Evolutionary conservation across 805 yeast genomes (phyloP).

Genomic region (Huiozyma naganishii): DNA sequence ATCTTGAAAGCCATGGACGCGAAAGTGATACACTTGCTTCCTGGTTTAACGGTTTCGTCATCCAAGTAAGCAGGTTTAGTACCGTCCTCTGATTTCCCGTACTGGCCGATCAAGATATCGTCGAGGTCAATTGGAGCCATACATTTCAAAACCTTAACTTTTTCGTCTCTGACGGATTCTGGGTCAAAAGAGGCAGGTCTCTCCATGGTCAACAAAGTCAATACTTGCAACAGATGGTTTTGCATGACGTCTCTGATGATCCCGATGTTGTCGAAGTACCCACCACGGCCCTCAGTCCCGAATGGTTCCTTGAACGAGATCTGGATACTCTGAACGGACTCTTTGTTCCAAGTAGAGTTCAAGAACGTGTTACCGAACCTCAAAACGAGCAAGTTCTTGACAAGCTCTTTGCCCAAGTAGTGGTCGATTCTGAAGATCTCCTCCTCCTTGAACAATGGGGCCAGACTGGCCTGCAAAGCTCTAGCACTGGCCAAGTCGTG

Average conservation of each 20-base stretch:
- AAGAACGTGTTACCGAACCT: constrained; percentile 87
- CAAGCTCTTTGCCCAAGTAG: constrained; percentile 96
- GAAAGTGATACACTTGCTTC: constrained; percentile 82
- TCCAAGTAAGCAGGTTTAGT: constrained; percentile 82
- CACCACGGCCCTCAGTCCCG: constrained; percentile 98
- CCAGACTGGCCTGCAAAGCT: constrained; percentile 61
- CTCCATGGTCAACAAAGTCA: constrained; percentile 90
- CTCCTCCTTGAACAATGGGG: constrained; percentile 82
- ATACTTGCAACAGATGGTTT: constrained; percentile 87
- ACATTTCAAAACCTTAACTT: constrained; percentile 83
- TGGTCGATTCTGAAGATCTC: constrained; percentile 95
- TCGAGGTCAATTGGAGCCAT: constrained; percentile 54
- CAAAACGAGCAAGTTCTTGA: constrained; percentile 78
- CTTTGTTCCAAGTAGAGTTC: constrained; percentile 80
- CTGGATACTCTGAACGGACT: constrained; percentile 70
- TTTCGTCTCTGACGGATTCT: constrained; percentile 91
- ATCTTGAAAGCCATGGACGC: constrained; percentile 77
- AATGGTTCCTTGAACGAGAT: constrained; percentile 95
- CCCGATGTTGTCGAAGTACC: constrained; percentile 91
- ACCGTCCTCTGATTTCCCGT: constrained; percentile 75
- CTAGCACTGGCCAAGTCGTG: constrained; percentile 75
- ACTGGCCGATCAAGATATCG: constrained; percentile 80
- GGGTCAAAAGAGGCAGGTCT: constrained; percentile 87
- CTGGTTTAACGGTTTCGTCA: constrained; percentile 76
- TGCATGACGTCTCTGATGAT: constrained; percentile 97